phyloP scores from a whole-genome alignment of 2,329 filamentous ascomycete species.

The Penicillium sp. region DNA sequence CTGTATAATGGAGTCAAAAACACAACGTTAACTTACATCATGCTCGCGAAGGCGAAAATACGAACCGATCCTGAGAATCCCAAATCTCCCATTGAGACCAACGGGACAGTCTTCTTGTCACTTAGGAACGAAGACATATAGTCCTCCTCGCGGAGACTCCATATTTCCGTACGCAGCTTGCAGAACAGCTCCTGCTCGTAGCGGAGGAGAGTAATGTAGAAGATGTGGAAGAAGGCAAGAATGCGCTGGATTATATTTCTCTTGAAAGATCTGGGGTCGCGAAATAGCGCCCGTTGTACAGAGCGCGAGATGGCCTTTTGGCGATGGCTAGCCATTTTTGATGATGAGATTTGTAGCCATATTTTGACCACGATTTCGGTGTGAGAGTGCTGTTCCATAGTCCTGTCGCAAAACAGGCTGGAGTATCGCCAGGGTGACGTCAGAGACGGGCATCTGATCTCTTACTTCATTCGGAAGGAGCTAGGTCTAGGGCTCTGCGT shows the following conservation, averaged over 20 bases:
- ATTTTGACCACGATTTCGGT: neutral
- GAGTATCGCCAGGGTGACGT: constrained; percentile 23
- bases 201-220: constrained; percentile 54
- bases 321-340: constrained; percentile 30
- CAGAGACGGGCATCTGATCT: constrained; percentile 6
- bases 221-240: constrained; percentile 60
- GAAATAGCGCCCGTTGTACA: constrained; percentile 36
- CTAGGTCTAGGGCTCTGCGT: constrained; percentile 22
- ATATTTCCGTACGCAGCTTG: constrained; percentile 56
- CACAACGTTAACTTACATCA: neutral
- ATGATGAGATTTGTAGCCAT: neutral
- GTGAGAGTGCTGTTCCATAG: neutral
- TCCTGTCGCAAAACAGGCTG: neutral
- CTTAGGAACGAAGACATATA: constrained; percentile 60
- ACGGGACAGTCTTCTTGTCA: constrained; percentile 44
- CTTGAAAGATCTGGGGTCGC: constrained; percentile 33
- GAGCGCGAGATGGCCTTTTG: constrained; percentile 35
- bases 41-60: neutral
- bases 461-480: neutral
- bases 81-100: constrained; percentile 68
- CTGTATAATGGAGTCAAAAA: constrained; percentile 31
- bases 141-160: constrained; percentile 59
- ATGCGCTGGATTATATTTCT: constrained; percentile 50
- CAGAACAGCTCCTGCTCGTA: constrained; percentile 56
- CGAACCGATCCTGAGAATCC: constrained; percentile 72